phyloP scores from a whole-genome alignment of 1,139 yeast genomes.

The Pichia sp. region DNA sequence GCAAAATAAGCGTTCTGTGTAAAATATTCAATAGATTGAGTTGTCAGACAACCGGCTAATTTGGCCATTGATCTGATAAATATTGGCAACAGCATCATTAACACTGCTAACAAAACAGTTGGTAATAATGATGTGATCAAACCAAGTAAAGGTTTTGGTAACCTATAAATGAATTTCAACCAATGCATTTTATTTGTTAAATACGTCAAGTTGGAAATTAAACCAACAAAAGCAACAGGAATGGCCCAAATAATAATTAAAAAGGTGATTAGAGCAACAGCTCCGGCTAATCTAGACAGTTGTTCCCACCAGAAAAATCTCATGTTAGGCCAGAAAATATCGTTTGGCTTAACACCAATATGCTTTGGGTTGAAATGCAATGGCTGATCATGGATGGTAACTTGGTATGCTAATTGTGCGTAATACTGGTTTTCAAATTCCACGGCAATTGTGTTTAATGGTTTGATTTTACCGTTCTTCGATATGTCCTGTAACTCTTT shows the following conservation, averaged over 20 bases:
- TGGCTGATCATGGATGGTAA: conserved; percentile 46
- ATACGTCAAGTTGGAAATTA: conserved; percentile 57
- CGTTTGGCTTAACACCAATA: conserved; percentile 56
- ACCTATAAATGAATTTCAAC: conserved; percentile 38
- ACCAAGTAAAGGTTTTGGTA: conserved; percentile 47
- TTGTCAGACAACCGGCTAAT: conserved; percentile 61
- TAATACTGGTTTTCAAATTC: conserved; percentile 64
- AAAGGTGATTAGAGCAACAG: conserved; percentile 49
- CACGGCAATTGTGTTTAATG: conserved; percentile 54
- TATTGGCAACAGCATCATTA: conserved; percentile 69
- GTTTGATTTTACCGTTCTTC: conserved; percentile 33
- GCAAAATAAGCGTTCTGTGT: conserved; percentile 76
- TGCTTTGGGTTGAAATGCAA: conserved; percentile 40
- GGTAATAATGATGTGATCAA: conserved; percentile 53
- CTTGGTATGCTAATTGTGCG: conserved; percentile 65
- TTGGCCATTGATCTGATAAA: conserved; percentile 69
- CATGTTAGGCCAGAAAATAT: conserved; percentile 61
- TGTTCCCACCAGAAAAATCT: conserved; percentile 83
- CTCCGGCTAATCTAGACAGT: conserved; percentile 47
- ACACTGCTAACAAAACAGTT: conserved; percentile 46
- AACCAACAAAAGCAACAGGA: conserved; percentile 65
- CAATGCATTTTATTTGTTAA: conserved; percentile 48
- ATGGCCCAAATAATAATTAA: conserved; percentile 57
- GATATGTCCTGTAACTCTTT: conserved; percentile 36
- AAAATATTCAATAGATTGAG: conserved; percentile 64